These are phyloP conservation scores for Candida corydali DNA, from an alignment of 805 yeast genomes.

Conservation along the genomic window DNA sequence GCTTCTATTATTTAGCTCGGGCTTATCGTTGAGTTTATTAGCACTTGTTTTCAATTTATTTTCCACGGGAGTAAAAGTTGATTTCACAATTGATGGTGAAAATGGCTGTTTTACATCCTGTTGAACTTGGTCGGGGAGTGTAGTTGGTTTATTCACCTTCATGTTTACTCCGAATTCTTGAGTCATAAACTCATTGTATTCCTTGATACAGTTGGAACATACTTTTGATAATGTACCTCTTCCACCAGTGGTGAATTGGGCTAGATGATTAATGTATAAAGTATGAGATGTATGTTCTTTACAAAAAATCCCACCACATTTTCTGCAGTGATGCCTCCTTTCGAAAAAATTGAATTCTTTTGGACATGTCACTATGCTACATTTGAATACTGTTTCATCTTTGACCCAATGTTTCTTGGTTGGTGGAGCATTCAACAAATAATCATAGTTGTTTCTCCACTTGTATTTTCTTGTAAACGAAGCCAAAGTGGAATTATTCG, in stretches of 20 bases:
- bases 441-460: constrained; percentile 7
- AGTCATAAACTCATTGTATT: constrained; percentile 50
- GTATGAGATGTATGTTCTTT: constrained; percentile 59
- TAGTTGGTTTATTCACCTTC: background rate
- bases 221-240: constrained; percentile 65
- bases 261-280: constrained; percentile 51
- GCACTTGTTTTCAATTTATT: background rate
- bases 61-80: background rate
- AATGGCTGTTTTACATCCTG: background rate
- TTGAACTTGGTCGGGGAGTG: constrained; percentile 6
- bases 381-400: constrained; percentile 59
- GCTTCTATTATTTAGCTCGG: too few relatives aligned
- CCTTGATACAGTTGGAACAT: constrained; percentile 62
- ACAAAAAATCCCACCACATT: constrained; percentile 80
- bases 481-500: constrained; percentile 13
- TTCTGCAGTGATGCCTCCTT: constrained; percentile 79
- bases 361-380: constrained; percentile 55
- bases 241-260: constrained; percentile 65
- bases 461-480: background rate
- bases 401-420: constrained; percentile 70
- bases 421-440: constrained; percentile 38
- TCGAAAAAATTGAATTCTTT: constrained; percentile 72
- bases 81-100: background rate
- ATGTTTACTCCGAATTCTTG: constrained; percentile 30
- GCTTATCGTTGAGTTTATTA: constrained; percentile 11